A percentile compares a stretch with the other conserved stretches of the same genome.
These are phyloP conservation scores for Pichia nakasei DNA, from an alignment of 805 yeast genomes.

Conservation along the genomic window DNA sequence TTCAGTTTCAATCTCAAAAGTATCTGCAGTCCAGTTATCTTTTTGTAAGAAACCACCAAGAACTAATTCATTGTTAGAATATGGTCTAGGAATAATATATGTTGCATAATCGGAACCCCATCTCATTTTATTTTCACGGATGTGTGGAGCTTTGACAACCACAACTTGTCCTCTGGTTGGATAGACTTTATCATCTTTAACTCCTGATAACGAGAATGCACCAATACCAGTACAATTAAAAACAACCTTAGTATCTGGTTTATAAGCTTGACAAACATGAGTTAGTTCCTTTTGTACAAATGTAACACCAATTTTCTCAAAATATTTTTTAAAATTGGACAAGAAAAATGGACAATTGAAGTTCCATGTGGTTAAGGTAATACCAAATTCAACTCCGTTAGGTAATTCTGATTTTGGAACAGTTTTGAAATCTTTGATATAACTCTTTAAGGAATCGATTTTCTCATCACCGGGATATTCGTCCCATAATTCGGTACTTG, in stretches of 20 bases:
- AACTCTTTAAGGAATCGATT: constrained; percentile 37
- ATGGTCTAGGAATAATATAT: constrained; percentile 65
- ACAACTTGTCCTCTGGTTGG: constrained; percentile 81
- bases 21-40: constrained; percentile 53
- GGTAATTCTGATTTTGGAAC: constrained; percentile 36
- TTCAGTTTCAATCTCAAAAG: constrained; percentile 47
- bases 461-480: constrained; percentile 36
- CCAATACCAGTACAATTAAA: constrained; percentile 78
- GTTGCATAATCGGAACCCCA: constrained; percentile 60
- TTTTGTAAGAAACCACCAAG: constrained; percentile 70
- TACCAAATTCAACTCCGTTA: constrained; percentile 46
- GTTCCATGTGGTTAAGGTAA: constrained; percentile 52
- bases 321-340: constrained; percentile 34
- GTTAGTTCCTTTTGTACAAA: constrained; percentile 38
- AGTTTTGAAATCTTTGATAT: constrained; percentile 38
- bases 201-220: constrained; percentile 56
- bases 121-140: constrained; percentile 46
- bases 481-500: constrained; percentile 58
- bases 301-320: constrained; percentile 41
- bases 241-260: constrained; percentile 34
- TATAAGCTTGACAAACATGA: constrained; percentile 50
- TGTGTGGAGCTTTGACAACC: constrained; percentile 60
- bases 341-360: constrained; percentile 65
- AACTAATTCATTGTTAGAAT: constrained; percentile 54
- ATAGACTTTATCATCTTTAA: constrained; percentile 48